phyloP scores from a whole-genome alignment of 2,329 filamentous ascomycete species.

The Monilinia vaccinii-corymbosi region DNA sequence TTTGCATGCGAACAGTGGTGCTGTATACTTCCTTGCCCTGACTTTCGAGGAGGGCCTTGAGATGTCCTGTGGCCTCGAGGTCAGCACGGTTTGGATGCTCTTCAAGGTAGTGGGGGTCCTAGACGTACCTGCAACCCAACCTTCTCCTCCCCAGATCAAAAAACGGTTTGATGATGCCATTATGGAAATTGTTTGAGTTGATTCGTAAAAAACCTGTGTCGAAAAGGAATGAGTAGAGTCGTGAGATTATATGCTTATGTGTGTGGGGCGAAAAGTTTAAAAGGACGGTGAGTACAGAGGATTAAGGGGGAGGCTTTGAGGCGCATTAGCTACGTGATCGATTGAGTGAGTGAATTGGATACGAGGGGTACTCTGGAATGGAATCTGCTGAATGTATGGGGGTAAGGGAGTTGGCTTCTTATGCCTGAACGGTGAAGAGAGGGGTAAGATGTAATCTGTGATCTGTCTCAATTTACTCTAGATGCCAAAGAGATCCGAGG shows the following conservation, averaged over 20 bases:
- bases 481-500: neutral
- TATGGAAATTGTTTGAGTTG: neutral
- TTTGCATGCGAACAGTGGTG: constrained; percentile 57
- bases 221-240: neutral
- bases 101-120: neutral
- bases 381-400: neutral
- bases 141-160: constrained; percentile 54
- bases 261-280: neutral
- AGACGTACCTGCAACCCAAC: constrained; percentile 39
- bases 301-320: neutral
- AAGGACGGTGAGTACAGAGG: constrained; percentile 6
- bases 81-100: constrained; percentile 5
- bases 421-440: neutral
- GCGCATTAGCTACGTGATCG: neutral
- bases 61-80: constrained; percentile 35
- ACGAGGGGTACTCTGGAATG: neutral
- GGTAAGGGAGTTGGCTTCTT: neutral
- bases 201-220: neutral
- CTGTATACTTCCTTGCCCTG: constrained; percentile 51
- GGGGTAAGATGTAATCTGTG: no score
- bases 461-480: neutral
- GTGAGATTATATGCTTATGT: neutral
- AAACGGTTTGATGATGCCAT: constrained; percentile 30
- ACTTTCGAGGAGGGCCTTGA: constrained; percentile 46
- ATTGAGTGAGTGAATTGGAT: neutral